Base-by-base conservation (phyloP, 2,329 filamentous ascomycete genomes). In the Camillea tinctor region DNA sequence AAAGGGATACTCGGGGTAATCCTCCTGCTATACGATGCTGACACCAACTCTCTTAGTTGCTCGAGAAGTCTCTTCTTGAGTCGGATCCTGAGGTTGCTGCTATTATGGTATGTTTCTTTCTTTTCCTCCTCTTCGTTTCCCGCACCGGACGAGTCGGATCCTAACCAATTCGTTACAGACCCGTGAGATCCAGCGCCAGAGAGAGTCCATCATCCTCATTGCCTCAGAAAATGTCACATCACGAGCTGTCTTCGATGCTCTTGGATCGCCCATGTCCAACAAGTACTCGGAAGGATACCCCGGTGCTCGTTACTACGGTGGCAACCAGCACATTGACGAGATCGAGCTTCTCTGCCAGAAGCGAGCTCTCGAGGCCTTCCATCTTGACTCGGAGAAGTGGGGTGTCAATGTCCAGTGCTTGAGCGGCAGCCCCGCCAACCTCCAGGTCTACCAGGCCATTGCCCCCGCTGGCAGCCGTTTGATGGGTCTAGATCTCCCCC, bases 201-300 rank as follows among this genome's bases (percentile, higher is more conserved):
- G 92, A 78, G 93, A 99, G 85, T 98, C 93, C 72, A 96, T 99
- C 80, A 92, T 98, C 75, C 89, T 99, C 76, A 99, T 99, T 73
- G 94, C 95, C 74, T 98, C 95, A 59, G 95, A 99, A 84, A 99
- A 99, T 84, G 93, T 99, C 80, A 99, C 95, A 60, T 99, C 95
- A 65, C 93, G 93, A 71, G 93, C 95, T 72, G 95, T 99, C 73
- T 97, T 97, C 82, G 93, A 99, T 81, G 95, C 95, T 62, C 88
- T 99, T 68, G 95, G 95, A 73, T 93, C 89, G 60, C 90, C 91
- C 77, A 96, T 95, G 91, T 92, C 91, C 79, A 97, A 99, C 87
- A 99, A 99, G 84, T 99, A 99, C 87, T 97, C 93, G 19, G 95
- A 99, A 84, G 95, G 95, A 68, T 97, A 97, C 79, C 95, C 95